Evolutionary conservation across 2,329 filamentous ascomycete genomes (phyloP).

Genomic region (Stylonectria norvegica): DNA sequence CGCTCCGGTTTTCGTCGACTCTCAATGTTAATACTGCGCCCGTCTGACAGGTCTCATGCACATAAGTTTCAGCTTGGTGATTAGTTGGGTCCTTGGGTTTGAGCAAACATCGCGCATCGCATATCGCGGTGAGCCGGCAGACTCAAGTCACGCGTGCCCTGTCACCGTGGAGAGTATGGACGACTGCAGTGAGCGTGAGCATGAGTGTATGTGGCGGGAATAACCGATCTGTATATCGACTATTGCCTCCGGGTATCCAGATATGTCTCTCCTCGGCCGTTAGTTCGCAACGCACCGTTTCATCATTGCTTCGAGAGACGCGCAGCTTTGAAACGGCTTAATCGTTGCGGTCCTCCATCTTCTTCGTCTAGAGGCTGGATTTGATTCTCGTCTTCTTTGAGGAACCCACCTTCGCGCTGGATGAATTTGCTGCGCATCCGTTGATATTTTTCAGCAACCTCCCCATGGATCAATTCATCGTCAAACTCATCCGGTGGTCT

Average conservation of each 20-base stretch:
- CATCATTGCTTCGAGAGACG: conserved; percentile 52
- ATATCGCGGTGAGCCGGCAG: neutral
- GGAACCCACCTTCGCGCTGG: conserved; percentile 76
- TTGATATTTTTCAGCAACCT: conserved; percentile 81
- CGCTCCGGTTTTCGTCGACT: conserved; percentile 22
- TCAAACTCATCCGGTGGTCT: conserved; percentile 65
- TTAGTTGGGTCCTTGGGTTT: too few species aligned
- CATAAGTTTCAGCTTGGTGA: too few species aligned
- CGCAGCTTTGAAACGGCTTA: conserved; percentile 73
- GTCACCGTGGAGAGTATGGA: conserved; percentile 20
- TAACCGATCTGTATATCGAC: conserved; percentile 30
- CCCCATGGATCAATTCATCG: conserved; percentile 63
- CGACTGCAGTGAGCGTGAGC: too few species aligned
- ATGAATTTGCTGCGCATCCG: conserved; percentile 79
- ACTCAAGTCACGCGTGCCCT: conserved; percentile 17
- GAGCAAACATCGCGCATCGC: conserved; percentile 10
- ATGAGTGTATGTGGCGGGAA: conserved; percentile 20
- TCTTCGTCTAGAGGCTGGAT: conserved; percentile 66
- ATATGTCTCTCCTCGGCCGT: conserved; percentile 11
- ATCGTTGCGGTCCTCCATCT: conserved; percentile 57
- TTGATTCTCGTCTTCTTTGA: conserved; percentile 65
- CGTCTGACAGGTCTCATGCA: neutral
- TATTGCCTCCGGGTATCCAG: conserved; percentile 15
- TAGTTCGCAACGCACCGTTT: conserved; percentile 2
- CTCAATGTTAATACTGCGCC: neutral